Base-by-base conservation (phyloP, 176 grass and related monocot species). In the Zizania latifolia region DNA sequence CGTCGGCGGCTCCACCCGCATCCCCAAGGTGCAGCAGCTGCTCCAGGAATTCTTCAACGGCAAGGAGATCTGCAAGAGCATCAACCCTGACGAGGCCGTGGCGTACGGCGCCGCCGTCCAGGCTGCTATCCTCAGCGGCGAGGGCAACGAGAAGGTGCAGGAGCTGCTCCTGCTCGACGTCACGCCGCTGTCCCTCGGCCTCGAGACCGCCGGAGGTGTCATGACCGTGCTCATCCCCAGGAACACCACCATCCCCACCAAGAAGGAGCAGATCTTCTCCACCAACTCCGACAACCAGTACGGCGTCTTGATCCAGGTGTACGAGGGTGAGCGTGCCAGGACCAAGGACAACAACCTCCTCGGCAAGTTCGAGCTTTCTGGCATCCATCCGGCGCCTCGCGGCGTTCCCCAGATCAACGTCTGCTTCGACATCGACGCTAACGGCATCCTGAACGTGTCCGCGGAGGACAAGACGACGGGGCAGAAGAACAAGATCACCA, bases 51-150 rank as follows among this genome's bases (percentile, higher is more conserved):
- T 99, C 84, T 95, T 94, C 86, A 99, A 99, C 56, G 96, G 92
- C 30, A 99, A 99, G 87, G 96, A 99, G 87, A 84, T 99, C 15
- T 99, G 96, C 92, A 99, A 99, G 96, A 99, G 85, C 82, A 99
- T 99, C 79, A 99, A 99, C 87, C 96, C 96, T 2, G 96, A 99
- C 41, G 96, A 99, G 86, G 96, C 96, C 17, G 96, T 99, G 66
- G 94, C 94, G 10, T 93, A 97, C 16, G 94, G 94, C 22, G 94
- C 90, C 0, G 86, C 94, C 0, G 90, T 97, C 12, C 94, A 93
- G 82, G 94, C 94, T 21, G 94, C 94, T n/a, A 97, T 97, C 76
- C 79, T 97, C 3, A 93, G 90, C 69, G 94, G 90, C 28, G 94
- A 93, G 85, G 94, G 94, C 70, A 93, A 97, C 36, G 85, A 97